phyloP scores from a whole-genome alignment of 495 filamentous ascomycete genomes.

The Ramalina intermedia region DNA sequence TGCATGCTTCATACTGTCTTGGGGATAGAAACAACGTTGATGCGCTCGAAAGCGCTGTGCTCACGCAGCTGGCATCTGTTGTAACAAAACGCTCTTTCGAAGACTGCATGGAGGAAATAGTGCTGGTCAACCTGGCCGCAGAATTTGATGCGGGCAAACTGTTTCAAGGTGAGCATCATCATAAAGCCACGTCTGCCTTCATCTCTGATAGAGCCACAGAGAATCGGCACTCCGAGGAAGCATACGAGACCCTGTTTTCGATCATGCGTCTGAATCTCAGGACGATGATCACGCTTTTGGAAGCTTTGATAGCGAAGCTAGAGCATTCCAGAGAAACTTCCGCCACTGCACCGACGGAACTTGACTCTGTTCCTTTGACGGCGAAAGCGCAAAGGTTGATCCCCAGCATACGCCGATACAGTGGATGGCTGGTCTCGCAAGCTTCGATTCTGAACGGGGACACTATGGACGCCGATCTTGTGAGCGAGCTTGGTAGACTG shows the following conservation, averaged over 20 bases:
- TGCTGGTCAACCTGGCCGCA: slow-evolving; percentile 74
- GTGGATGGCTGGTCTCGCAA: slow-evolving; percentile 50
- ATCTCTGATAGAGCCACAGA: slow-evolving; percentile 14
- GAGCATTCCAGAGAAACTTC: slow-evolving; percentile 27
- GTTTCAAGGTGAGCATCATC: slow-evolving; percentile 39
- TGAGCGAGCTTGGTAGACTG: slow-evolving; percentile 46
- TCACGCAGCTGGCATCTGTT: slow-evolving; percentile 58
- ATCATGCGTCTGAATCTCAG: slow-evolving; percentile 70
- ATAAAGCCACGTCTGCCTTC: neutral
- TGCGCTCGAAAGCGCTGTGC: slow-evolving; percentile 74
- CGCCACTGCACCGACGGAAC: slow-evolving; percentile 18
- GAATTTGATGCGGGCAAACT: slow-evolving; percentile 53
- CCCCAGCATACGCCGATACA: slow-evolving; percentile 58
- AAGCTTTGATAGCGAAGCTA: slow-evolving; percentile 53
- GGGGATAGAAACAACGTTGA: slow-evolving; percentile 26
- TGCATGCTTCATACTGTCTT: too few relatives aligned
- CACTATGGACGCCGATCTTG: slow-evolving; percentile 38
- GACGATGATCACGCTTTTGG: slow-evolving; percentile 63
- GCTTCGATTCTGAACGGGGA: slow-evolving; percentile 35
- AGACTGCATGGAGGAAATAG: slow-evolving; percentile 58
- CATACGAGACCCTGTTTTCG: slow-evolving; percentile 48
- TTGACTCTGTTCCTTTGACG: slow-evolving; percentile 38
- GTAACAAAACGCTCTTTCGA: slow-evolving; percentile 56
- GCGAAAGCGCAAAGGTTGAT: slow-evolving; percentile 49
- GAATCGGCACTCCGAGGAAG: slow-evolving; percentile 22